Evolutionary conservation across 345 rosid genomes (phyloP).

Genomic region (Populus davidiana): DNA sequence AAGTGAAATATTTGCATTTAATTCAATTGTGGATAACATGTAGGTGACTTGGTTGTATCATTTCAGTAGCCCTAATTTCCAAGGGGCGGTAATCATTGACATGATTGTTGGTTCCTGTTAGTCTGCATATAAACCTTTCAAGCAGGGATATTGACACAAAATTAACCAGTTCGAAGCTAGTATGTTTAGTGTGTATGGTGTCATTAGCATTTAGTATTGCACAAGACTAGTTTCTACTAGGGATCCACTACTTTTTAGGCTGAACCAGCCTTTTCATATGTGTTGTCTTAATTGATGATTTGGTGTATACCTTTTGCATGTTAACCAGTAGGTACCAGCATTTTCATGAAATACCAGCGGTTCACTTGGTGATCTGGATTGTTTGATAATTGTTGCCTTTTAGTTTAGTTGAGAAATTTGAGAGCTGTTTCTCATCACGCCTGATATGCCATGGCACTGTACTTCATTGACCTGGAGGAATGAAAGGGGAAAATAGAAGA

Average conservation of each 20-base stretch:
- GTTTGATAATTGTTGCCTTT: background rate
- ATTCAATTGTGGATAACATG: background rate
- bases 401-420: background rate
- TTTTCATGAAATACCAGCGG: background rate
- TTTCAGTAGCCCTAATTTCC: background rate
- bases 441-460: background rate
- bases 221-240: background rate
- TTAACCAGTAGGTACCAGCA: background rate
- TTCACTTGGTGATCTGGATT: background rate
- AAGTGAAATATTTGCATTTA: background rate
- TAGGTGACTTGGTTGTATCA: background rate
- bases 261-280: background rate
- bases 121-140: background rate
- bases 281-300: background rate
- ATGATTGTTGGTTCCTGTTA: background rate
- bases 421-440: background rate
- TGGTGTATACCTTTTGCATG: background rate
- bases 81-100: background rate
- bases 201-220: background rate
- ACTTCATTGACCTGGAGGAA: background rate
- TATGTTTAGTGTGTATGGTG: too few species aligned
- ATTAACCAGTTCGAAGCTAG: too few species aligned
- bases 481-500: background rate
- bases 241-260: background rate
- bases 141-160: background rate